A percentile compares a stretch with the other conserved stretches of the same genome.
Evolutionary conservation across 2,329 filamentous ascomycete species (phyloP).

Genomic region (Exophiala sideris): DNA sequence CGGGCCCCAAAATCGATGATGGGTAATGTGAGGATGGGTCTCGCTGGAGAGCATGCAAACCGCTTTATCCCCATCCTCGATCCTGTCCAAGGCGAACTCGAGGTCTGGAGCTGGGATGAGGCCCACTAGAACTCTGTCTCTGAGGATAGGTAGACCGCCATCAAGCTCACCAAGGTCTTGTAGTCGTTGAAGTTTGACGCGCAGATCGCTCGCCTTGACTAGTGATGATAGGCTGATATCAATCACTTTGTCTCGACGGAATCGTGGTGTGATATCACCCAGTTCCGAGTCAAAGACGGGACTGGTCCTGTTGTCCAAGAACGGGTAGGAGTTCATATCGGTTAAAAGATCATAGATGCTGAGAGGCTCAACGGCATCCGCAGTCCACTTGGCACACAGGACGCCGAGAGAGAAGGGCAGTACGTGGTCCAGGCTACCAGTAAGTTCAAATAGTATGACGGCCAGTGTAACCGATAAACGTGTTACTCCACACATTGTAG

Average conservation of each 20-base stretch:
- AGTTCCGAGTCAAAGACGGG: conserved; percentile 86
- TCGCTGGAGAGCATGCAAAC: conserved; percentile 78
- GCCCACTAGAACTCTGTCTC: conserved; percentile 75
- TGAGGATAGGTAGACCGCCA: conserved; percentile 82
- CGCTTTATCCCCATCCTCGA: conserved; percentile 63
- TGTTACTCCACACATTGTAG: conserved; percentile 97
- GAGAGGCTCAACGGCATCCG: conserved; percentile 87
- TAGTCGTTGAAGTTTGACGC: conserved; percentile 74
- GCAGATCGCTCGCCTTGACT: conserved; percentile 71
- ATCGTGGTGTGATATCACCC: conserved; percentile 76
- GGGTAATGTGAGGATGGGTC: conserved; percentile 44
- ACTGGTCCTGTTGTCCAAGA: conserved; percentile 93
- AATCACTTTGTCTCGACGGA: conserved; percentile 74
- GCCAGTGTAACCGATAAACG: conserved; percentile 88
- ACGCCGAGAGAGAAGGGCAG: conserved; percentile 90
- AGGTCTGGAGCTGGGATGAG: conserved; percentile 92
- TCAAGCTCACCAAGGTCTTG: conserved; percentile 87
- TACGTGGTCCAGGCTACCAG: conserved; percentile 90
- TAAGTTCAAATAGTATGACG: conserved; percentile 93
- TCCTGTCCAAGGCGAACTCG: conserved; percentile 83
- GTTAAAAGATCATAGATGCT: conserved; percentile 91
- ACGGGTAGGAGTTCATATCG: conserved; percentile 96
- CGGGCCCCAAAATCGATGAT: conserved; percentile 20
- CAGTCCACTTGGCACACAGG: conserved; percentile 95
- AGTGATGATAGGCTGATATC: conserved; percentile 82